A percentile compares a stretch with the other conserved stretches of the same genome.
Conservation (phyloP, 208 protist genomes). For the Leptomonas seymouri region DNA sequence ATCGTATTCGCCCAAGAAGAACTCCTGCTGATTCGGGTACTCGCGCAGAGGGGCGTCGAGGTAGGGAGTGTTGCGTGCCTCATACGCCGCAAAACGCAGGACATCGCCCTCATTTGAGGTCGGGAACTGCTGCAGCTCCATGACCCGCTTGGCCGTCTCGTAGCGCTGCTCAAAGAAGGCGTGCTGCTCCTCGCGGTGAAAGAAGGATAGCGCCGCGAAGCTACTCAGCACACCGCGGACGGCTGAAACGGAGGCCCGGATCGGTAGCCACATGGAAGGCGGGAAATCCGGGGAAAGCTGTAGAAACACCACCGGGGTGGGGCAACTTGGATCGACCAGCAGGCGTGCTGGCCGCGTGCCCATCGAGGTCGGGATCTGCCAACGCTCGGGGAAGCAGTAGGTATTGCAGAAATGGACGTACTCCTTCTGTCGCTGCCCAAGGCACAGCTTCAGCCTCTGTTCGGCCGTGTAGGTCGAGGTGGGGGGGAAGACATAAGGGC, state of each 20-base stretch:
- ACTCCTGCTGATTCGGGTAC: slow-evolving; percentile 84
- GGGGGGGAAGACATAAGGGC: slow-evolving; percentile 66
- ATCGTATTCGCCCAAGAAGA: slow-evolving; percentile 90
- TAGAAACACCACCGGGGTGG: slow-evolving; percentile 69
- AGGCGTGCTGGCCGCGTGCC: slow-evolving; percentile 80
- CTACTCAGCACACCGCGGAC: slow-evolving; percentile 84
- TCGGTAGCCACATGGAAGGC: slow-evolving; percentile 90
- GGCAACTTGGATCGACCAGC: slow-evolving; percentile 67
- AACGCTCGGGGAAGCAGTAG: slow-evolving; percentile 87
- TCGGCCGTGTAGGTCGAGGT: slow-evolving; percentile 70
- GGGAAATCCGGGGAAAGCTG: slow-evolving; percentile 89
- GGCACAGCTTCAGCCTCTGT: slow-evolving; percentile 64
- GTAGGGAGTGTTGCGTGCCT: slow-evolving; percentile 81
- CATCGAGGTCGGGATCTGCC: slow-evolving; percentile 85
- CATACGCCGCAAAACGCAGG: slow-evolving; percentile 82
- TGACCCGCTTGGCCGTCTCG: slow-evolving; percentile 50
- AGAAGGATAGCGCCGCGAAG: slow-evolving; percentile 73
- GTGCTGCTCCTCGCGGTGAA: slow-evolving; percentile 85
- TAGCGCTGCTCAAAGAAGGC: slow-evolving; percentile 60
- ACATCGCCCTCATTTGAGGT: slow-evolving; percentile 55
- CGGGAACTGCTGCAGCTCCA: slow-evolving; percentile 75
- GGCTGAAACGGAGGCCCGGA: slow-evolving; percentile 75
- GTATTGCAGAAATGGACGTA: slow-evolving; percentile 92
- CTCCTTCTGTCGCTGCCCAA: slow-evolving; percentile 63
- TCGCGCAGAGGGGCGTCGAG: slow-evolving; percentile 72